Conservation (phyloP, 768 basidiomycete genomes). For the Chalciporus pseudorubinellus region DNA sequence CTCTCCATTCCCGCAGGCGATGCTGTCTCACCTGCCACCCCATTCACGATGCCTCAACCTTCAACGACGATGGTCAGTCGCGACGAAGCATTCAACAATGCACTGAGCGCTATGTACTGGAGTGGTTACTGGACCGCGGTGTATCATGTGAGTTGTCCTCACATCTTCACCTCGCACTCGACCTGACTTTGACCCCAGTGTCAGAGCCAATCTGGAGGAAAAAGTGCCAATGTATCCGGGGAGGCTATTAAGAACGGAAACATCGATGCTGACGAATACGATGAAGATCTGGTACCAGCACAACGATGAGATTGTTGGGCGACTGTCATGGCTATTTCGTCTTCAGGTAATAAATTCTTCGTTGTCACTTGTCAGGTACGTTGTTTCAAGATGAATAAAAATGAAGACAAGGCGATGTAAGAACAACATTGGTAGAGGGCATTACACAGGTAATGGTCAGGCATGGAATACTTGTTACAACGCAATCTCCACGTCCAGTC, state of each 20-base stretch:
- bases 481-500: slow-evolving; percentile 83
- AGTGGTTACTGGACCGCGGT: slow-evolving; percentile 85
- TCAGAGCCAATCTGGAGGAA: slow-evolving; percentile 28
- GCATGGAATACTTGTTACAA: slow-evolving; percentile 36
- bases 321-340: neutral
- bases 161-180: neutral
- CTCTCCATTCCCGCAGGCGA: slow-evolving; percentile 38
- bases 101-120: slow-evolving; percentile 83
- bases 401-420: neutral
- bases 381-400: slow-evolving; percentile 1
- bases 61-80: slow-evolving; percentile 46
- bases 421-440: neutral
- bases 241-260: slow-evolving; percentile 32
- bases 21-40: slow-evolving; percentile 6
- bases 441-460: neutral
- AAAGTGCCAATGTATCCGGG: slow-evolving; percentile 20
- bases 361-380: slow-evolving; percentile 16
- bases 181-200: slow-evolving; percentile 25
- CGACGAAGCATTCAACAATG: slow-evolving; percentile 76
- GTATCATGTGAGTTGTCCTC: slow-evolving; percentile 56
- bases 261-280: slow-evolving; percentile 14
- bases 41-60: slow-evolving; percentile 32
- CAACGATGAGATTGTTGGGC: slow-evolving; percentile 22
- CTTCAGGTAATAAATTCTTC: slow-evolving; percentile 1
- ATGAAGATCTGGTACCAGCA: slow-evolving; percentile 27